Conservation (phyloP, 2,329 filamentous ascomycete species). For the Neobulgaria alba region DNA sequence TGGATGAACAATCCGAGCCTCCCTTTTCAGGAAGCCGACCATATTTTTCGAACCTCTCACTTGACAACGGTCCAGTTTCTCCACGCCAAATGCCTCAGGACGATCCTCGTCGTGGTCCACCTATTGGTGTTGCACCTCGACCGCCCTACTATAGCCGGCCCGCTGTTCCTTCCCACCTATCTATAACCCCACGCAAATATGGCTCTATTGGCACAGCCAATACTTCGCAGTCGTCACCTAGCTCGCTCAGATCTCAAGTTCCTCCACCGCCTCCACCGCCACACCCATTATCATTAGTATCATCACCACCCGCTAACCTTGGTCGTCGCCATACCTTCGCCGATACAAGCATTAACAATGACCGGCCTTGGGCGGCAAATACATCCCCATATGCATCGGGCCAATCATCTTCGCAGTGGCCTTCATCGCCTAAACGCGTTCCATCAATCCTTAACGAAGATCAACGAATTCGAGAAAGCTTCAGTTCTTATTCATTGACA, state of each 20-base stretch:
- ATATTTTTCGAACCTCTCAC: conserved; percentile 50
- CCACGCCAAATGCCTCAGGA: conserved; percentile 82
- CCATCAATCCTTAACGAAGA: conserved; percentile 39
- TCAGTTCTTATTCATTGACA: conserved; percentile 53
- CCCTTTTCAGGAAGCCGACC: conserved; percentile 55
- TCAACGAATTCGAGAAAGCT: conserved; percentile 52
- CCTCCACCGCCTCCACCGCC: conserved; percentile 53
- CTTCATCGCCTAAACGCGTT: conserved; percentile 52
- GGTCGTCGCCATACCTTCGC: conserved; percentile 86
- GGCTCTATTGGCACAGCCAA: conserved; percentile 73
- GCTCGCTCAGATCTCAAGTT: conserved; percentile 59
- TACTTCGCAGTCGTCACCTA: conserved; percentile 61
- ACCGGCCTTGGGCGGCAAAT: conserved; percentile 65
- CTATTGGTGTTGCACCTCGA: conserved; percentile 45
- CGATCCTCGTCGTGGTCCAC: conserved; percentile 61
- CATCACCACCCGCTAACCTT: conserved; percentile 59
- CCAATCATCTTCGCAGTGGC: conserved; percentile 54
- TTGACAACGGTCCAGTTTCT: conserved; percentile 74
- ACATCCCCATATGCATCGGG: conserved; percentile 61
- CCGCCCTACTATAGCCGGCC: conserved; percentile 60
- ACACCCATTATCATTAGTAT: conserved; percentile 56
- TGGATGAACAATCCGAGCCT: conserved; percentile 60
- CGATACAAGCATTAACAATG: conserved; percentile 67
- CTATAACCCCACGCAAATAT: conserved; percentile 67
- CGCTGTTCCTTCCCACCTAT: conserved; percentile 72